phyloP scores from a whole-genome alignment of 179 eudicot species.

The Silene coronaria region DNA sequence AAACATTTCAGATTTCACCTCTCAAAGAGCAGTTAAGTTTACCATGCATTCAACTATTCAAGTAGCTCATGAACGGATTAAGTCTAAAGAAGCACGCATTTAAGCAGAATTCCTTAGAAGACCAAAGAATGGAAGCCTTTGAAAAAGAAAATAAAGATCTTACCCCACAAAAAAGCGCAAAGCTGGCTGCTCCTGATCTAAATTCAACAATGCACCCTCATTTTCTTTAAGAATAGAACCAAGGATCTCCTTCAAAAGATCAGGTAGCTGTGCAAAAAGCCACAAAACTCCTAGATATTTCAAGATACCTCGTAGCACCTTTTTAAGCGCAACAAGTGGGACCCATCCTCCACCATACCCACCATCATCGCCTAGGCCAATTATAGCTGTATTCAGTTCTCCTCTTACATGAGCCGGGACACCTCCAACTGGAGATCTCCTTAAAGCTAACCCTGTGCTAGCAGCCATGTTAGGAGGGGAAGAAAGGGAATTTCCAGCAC shows the following conservation, averaged over 20 bases:
- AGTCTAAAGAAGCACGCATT: not conserved
- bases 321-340: constrained; percentile 94
- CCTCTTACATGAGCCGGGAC: constrained; percentile 98
- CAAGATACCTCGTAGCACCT: constrained; percentile 91
- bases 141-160: constrained; percentile 23
- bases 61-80: not conserved
- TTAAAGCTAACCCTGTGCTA: constrained; percentile 49
- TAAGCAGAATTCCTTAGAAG: not conserved
- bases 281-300: constrained; percentile 95
- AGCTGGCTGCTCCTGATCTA: constrained; percentile 99
- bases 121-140: not conserved
- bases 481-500: constrained; percentile 52
- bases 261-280: constrained; percentile 98
- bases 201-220: constrained; percentile 90
- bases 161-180: constrained; percentile 99
- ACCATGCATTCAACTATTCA: not conserved
- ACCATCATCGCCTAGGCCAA: constrained; percentile 99
- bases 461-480: constrained; percentile 45
- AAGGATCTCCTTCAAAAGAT: constrained; percentile 84
- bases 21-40: not conserved
- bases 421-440: constrained; percentile 70
- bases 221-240: constrained; percentile 90
- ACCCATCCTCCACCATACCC: constrained; percentile 99
- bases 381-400: constrained; percentile 89
- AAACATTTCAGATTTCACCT: not conserved